Evolutionary conservation across 2,329 filamentous ascomycete species (phyloP).

Genomic region (Saccharata proteae): DNA sequence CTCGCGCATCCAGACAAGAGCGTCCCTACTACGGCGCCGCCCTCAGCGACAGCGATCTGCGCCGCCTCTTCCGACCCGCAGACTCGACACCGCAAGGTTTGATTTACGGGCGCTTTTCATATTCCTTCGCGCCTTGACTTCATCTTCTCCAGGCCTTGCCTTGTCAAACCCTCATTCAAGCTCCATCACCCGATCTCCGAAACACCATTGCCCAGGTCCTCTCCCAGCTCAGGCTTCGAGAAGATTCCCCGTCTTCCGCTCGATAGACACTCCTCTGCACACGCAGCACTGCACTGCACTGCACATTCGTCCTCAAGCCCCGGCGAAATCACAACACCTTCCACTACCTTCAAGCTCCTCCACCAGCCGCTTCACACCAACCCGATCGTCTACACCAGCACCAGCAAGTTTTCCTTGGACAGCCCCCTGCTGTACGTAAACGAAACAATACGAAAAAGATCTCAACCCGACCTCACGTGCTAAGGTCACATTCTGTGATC

Average conservation of each 20-base stretch:
- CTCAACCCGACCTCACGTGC: constrained; percentile 12
- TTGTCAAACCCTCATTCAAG: constrained; percentile 7
- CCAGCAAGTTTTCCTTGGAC: constrained; percentile 87
- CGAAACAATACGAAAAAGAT: constrained; percentile 27
- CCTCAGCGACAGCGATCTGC: no score
- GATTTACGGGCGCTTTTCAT: constrained; percentile 8
- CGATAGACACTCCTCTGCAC: constrained; percentile 13
- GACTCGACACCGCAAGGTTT: constrained; percentile 9
- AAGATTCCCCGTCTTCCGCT: constrained; percentile 6
- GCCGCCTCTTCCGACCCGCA: no score
- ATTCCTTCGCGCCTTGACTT: constrained; percentile 5
- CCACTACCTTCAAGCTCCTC: constrained; percentile 13
- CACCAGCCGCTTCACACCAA: constrained; percentile 16
- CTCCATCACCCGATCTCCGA: constrained; percentile 4
- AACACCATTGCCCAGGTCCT: constrained; percentile 1
- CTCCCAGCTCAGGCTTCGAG: constrained; percentile 7
- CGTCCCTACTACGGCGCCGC: background rate
- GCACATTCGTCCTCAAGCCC: constrained; percentile 6
- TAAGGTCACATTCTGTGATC: constrained; percentile 15
- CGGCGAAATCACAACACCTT: constrained; percentile 4
- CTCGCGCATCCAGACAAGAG: constrained; percentile 8
- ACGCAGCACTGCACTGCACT: constrained; percentile 18
- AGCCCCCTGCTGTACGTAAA: constrained; percentile 60
- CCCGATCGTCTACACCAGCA: constrained; percentile 33
- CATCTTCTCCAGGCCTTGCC: constrained; percentile 8